A percentile compares a stretch with the other conserved stretches of the same genome.
Evolutionary conservation across 1,139 yeast species (phyloP).

Genomic region (Geotrichum phurueaensis): DNA sequence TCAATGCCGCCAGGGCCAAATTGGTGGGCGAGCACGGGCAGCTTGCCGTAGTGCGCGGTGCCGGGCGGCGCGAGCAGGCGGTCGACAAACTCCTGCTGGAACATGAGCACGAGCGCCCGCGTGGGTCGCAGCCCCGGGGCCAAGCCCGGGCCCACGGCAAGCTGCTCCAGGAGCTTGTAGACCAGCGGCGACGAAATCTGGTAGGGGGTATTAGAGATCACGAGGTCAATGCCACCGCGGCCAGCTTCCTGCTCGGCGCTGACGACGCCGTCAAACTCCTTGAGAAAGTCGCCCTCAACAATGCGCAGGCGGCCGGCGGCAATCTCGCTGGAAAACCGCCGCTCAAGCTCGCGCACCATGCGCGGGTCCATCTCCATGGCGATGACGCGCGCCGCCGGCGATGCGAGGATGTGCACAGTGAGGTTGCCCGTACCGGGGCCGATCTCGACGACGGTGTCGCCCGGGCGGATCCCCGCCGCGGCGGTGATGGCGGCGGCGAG

Average conservation of each 20-base stretch:
- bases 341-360: slow-evolving; percentile 97
- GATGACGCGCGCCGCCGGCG: slow-evolving; percentile 76
- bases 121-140: slow-evolving; percentile 56
- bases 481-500: slow-evolving; percentile 99
- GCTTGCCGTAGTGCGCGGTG: slow-evolving; percentile 80
- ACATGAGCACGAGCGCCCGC: slow-evolving; percentile 92
- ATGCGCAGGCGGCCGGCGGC: slow-evolving; percentile 85
- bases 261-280: slow-evolving; percentile 40
- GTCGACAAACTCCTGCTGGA: slow-evolving; percentile 93
- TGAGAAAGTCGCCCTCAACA: slow-evolving; percentile 89
- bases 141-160: not conserved
- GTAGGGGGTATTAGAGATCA: slow-evolving; percentile 95
- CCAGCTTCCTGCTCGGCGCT: slow-evolving; percentile 43
- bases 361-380: slow-evolving; percentile 98
- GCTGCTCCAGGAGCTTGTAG: slow-evolving; percentile 66
- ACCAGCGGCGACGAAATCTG: slow-evolving; percentile 95
- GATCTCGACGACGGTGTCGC: slow-evolving; percentile 88
- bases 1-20: slow-evolving; percentile 82
- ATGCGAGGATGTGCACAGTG: slow-evolving; percentile 81
- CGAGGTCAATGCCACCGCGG: slow-evolving; percentile 80
- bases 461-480: slow-evolving; percentile 88
- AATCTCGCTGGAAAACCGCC: slow-evolving; percentile 94
- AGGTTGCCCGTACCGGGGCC: slow-evolving; percentile 99
- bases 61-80: slow-evolving; percentile 93
- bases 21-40: slow-evolving; percentile 96